These are phyloP conservation scores for Metschnikowia picachoensis DNA, from an alignment of 805 yeast species.

Conservation along the genomic window DNA sequence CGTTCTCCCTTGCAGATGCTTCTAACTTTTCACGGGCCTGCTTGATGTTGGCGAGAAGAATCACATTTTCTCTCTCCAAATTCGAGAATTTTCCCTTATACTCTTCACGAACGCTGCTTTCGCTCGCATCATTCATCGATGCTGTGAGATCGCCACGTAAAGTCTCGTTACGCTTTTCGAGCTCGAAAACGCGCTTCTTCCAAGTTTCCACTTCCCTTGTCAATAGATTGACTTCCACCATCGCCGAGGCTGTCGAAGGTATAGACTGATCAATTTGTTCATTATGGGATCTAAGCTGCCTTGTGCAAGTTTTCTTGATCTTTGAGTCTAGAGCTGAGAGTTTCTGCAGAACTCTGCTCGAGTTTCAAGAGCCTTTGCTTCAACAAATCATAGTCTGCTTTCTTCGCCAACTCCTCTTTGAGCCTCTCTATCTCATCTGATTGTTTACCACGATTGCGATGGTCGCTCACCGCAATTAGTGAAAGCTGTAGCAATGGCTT, in stretches of 20 bases:
- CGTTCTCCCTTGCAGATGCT: constrained; percentile 20
- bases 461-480: constrained; percentile 55
- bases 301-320: constrained; percentile 74
- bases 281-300: constrained; percentile 50
- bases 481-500: constrained; percentile 71
- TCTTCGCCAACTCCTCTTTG: constrained; percentile 56
- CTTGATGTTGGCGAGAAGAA: constrained; percentile 55
- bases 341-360: constrained; percentile 59
- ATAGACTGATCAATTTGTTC: constrained; percentile 36
- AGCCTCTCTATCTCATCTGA: constrained; percentile 47
- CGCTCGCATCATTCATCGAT: constrained; percentile 46
- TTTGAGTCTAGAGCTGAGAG: constrained; percentile 48
- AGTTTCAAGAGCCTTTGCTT: constrained; percentile 56
- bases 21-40: constrained; percentile 37
- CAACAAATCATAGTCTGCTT: constrained; percentile 76
- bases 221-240: constrained; percentile 60
- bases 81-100: constrained; percentile 47
- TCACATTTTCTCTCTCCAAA: constrained; percentile 66
- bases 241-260: constrained; percentile 29
- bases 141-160: constrained; percentile 61
- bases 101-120: constrained; percentile 36
- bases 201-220: constrained; percentile 71
- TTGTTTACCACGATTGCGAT: constrained; percentile 49
- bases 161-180: constrained; percentile 76
- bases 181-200: constrained; percentile 60